Evolutionary conservation across 345 rosid genomes (phyloP).

Genomic region (Trapa bicornis): DNA sequence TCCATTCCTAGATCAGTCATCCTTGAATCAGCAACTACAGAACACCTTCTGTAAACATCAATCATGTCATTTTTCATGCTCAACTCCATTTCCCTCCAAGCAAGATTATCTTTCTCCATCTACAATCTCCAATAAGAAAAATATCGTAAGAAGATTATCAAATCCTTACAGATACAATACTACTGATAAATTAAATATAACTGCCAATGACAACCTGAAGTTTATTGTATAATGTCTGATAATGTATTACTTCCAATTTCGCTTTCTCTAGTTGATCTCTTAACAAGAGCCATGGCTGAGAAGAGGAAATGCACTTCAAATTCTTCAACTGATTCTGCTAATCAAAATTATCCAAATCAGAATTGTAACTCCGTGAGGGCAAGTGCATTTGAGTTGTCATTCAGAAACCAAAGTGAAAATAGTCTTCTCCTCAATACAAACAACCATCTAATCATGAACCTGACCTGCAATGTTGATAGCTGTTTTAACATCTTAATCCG

Average conservation of each 20-base stretch:
- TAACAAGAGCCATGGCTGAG: conserved; percentile 46
- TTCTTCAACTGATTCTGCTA: conserved; percentile 51
- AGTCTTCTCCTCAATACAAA: neutral
- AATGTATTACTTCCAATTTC: conserved; percentile 49
- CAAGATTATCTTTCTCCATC: conserved; percentile 79
- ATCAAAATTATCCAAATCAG: conserved; percentile 15
- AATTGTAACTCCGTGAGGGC: neutral
- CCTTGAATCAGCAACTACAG: conserved; percentile 56
- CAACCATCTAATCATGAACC: neutral
- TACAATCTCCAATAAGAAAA: conserved; percentile 19
- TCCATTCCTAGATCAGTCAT: conserved; percentile 44
- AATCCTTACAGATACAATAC: conserved; percentile 12
- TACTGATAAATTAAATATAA: conserved; percentile 27
- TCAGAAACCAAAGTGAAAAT: neutral
- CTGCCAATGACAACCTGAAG: conserved; percentile 86
- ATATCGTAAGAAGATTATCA: conserved; percentile 21
- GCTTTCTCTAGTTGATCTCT: conserved; percentile 67
- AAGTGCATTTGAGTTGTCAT: neutral
- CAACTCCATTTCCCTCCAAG: conserved; percentile 81
- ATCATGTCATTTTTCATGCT: conserved; percentile 52
- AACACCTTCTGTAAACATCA: conserved; percentile 65
- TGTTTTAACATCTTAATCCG: conserved; percentile 53
- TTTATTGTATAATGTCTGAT: conserved; percentile 70
- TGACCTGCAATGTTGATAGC: conserved; percentile 58
- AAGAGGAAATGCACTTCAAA: conserved; percentile 49